phyloP scores from a whole-genome alignment of 192 early-diverging fungal genomes.

The Backusella parvicylindrica region DNA sequence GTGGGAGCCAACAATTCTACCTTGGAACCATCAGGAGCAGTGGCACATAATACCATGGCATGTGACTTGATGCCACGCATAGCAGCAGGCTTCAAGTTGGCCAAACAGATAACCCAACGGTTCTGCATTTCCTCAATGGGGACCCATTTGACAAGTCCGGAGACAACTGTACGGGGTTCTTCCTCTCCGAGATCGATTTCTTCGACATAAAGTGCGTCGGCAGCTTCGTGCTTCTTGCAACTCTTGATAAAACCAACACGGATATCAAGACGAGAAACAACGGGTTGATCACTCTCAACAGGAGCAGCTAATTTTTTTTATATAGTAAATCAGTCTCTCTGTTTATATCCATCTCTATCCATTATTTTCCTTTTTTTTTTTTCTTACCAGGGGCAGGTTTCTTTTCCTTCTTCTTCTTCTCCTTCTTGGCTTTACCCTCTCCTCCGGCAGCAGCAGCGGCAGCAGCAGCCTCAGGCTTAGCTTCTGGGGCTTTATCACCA shows the following conservation, averaged over 20 bases:
- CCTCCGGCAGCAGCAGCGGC: constrained; percentile 37
- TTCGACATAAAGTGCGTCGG: constrained; percentile 96
- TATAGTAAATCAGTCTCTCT: not conserved
- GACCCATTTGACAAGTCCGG: constrained; percentile 90
- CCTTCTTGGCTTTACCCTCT: constrained; percentile 43
- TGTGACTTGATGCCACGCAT: constrained; percentile 94
- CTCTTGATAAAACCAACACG: constrained; percentile 86
- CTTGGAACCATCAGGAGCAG: constrained; percentile 74
- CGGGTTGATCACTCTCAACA: constrained; percentile 49
- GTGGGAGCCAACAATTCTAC: constrained; percentile 89
- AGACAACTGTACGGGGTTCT: constrained; percentile 89
- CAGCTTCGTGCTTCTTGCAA: constrained; percentile 89
- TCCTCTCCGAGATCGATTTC: constrained; percentile 89
- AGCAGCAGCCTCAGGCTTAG: constrained; percentile 19
- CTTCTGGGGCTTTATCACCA: constrained; percentile 15
- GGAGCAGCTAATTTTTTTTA: constrained; percentile 34
- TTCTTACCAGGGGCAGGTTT: constrained; percentile 36
- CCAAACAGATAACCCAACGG: constrained; percentile 69
- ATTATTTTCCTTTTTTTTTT: not conserved
- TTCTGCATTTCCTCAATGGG: constrained; percentile 84
- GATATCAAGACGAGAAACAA: constrained; percentile 83
- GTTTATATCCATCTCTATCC: not conserved
- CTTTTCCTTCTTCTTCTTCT: constrained; percentile 62
- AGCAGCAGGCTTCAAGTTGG: constrained; percentile 92
- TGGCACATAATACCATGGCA: constrained; percentile 95